phyloP scores from a whole-genome alignment of 2,329 filamentous ascomycete species.

The Leptosphaerulina australis region DNA sequence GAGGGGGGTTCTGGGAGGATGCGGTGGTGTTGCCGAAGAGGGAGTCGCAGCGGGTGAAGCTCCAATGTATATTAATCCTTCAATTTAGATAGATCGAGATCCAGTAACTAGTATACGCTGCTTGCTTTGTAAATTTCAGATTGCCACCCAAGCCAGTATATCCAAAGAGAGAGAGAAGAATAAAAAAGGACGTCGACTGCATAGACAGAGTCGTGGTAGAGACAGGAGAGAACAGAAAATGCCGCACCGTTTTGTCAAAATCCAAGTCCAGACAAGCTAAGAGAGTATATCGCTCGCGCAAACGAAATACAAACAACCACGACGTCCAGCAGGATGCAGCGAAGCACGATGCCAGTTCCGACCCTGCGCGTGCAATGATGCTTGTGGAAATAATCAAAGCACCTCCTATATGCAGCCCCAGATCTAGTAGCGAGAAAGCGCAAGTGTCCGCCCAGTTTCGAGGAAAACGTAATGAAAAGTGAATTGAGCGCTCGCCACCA shows the following conservation, averaged over 20 bases:
- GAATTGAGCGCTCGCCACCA: constrained; percentile 31
- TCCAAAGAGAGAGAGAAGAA: no score
- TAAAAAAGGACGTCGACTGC: not conserved
- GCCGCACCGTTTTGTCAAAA: constrained; percentile 15
- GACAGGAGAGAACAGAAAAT: constrained; percentile 22
- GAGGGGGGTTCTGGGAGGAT: no score
- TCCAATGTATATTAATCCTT: constrained; percentile 17
- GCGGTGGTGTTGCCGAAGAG: not conserved
- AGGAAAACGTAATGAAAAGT: constrained; percentile 14
- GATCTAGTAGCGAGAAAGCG: constrained; percentile 34
- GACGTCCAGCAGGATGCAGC: constrained; percentile 28
- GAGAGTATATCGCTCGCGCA: constrained; percentile 13
- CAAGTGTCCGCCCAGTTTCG: constrained; percentile 35
- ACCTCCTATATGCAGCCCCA: constrained; percentile 36
- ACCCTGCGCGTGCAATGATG: constrained; percentile 33
- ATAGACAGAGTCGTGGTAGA: constrained; percentile 18
- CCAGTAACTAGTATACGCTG: constrained; percentile 21
- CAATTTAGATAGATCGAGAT: constrained; percentile 18
- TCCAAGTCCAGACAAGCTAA: constrained; percentile 10
- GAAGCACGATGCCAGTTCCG: constrained; percentile 31
- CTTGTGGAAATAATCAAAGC: constrained; percentile 30
- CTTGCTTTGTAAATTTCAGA: constrained; percentile 26
- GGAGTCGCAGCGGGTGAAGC: constrained; percentile 7
- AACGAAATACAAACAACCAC: constrained; percentile 36
- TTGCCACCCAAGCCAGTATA: constrained; percentile 27